Evolutionary conservation across 1,284 basidiomycete genomes (phyloP).

Genomic region (Afroboletus lepidellus): DNA sequence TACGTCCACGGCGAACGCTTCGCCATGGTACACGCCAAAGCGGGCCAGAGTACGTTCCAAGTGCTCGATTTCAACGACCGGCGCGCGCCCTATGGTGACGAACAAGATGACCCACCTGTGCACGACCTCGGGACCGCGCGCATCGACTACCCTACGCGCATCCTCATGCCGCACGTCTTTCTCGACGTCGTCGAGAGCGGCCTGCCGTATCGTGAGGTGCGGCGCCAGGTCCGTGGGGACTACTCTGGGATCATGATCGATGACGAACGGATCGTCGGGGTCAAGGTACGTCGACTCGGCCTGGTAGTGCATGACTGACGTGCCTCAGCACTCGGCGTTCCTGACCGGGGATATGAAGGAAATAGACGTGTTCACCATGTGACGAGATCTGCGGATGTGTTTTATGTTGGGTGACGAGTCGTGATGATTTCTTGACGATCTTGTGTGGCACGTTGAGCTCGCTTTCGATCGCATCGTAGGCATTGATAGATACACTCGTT

Average conservation of each 20-base stretch:
- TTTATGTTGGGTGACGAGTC: too few relatives aligned
- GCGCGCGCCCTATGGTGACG: background rate
- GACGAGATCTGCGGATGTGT: too few relatives aligned
- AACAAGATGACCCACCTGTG: background rate
- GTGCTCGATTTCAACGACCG: slow-evolving; percentile 42
- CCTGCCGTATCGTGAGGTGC: slow-evolving; percentile 22
- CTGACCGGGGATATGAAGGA: slow-evolving; percentile 32
- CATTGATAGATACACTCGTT: too few relatives aligned
- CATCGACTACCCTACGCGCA: slow-evolving; percentile 13
- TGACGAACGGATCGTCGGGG: slow-evolving; percentile 36
- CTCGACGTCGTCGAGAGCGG: slow-evolving; percentile 21
- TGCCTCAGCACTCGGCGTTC: slow-evolving; percentile 22
- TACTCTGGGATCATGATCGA: slow-evolving; percentile 39
- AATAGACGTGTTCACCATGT: slow-evolving; percentile 33
- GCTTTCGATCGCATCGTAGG: too few relatives aligned
- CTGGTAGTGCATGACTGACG: background rate
- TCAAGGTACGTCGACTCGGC: slow-evolving; percentile 29
- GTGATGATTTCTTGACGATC: too few relatives aligned
- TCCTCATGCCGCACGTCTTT: slow-evolving; percentile 23
- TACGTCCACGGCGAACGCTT: slow-evolving; percentile 48
- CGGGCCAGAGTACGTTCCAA: slow-evolving; percentile 19
- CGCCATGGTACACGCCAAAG: slow-evolving; percentile 30
- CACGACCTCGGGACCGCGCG: background rate
- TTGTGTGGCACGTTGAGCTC: too few relatives aligned
- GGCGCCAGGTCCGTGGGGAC: slow-evolving; percentile 12